Evolutionary conservation across 2,329 filamentous ascomycete genomes (phyloP).

Genomic region (Lasiodiplodia gonubiensis): DNA sequence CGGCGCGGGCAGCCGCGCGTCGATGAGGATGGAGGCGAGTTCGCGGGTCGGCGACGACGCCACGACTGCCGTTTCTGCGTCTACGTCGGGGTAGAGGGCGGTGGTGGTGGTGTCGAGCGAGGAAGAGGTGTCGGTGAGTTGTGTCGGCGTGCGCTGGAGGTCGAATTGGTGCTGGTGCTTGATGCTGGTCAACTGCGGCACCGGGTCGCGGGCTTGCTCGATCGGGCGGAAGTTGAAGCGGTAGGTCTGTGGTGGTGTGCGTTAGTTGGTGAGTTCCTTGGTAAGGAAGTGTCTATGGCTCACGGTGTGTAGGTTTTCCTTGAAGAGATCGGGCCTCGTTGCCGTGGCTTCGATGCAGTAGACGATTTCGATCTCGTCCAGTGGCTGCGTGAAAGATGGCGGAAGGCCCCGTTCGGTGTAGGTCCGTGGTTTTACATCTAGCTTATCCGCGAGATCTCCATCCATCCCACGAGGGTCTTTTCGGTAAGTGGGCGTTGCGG

Average conservation of each 20-base stretch:
- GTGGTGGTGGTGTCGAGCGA: too few relatives aligned
- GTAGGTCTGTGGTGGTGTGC: background rate
- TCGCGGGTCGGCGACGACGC: background rate
- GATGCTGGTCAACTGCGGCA: conserved; percentile 10
- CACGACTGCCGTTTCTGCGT: background rate
- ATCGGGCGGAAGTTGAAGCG: conserved; percentile 18
- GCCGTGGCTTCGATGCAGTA: conserved; percentile 16
- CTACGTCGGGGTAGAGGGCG: too few relatives aligned
- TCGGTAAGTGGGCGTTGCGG: background rate
- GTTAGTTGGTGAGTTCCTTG: background rate
- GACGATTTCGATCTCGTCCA: conserved; percentile 2
- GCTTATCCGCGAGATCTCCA: background rate
- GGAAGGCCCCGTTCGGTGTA: background rate
- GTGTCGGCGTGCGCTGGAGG: background rate
- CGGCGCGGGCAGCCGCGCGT: background rate
- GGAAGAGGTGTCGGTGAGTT: background rate
- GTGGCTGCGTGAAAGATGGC: background rate
- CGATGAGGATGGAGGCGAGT: conserved; percentile 9
- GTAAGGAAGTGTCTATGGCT: background rate
- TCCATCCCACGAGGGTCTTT: background rate
- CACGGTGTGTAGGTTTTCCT: conserved; percentile 17
- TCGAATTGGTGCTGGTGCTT: conserved; percentile 21
- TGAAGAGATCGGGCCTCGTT: conserved; percentile 4
- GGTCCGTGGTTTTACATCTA: background rate
- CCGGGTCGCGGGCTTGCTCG: conserved; percentile 13